These are phyloP conservation scores for Botrytis pseudocinerea DNA, from an alignment of 2,329 filamentous ascomycete genomes.

Conservation along the genomic window DNA sequence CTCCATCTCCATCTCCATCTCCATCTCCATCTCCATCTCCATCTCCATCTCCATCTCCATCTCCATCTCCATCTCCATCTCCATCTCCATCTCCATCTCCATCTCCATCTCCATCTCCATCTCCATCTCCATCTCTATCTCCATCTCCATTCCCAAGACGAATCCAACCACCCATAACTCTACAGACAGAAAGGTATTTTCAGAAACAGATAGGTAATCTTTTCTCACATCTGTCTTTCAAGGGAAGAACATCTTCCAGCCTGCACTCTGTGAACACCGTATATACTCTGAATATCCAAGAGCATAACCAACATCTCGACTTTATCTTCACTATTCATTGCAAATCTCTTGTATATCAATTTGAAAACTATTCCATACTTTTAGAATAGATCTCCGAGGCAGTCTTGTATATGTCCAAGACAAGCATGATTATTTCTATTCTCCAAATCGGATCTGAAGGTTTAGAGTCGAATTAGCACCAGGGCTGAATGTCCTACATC, in stretches of 20 bases:
- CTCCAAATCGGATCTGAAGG: too few relatives aligned
- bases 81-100: background rate
- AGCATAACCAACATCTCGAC: background rate
- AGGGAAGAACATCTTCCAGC: background rate
- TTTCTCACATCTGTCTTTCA: background rate
- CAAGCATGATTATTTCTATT: background rate
- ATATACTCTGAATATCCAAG: background rate
- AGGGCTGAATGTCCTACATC: background rate
- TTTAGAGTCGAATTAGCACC: background rate
- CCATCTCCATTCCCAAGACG: too few relatives aligned
- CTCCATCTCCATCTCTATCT: background rate
- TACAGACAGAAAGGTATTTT: background rate
- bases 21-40: background rate
- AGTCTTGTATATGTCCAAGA: background rate
- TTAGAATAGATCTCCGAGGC: background rate
- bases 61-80: background rate
- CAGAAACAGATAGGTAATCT: too few relatives aligned
- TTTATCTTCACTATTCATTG: background rate
- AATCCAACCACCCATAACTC: too few relatives aligned
- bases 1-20: background rate
- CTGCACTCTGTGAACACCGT: background rate
- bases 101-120: background rate
- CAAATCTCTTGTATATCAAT: accelerated
- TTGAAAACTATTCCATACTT: background rate
- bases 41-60: background rate